phyloP scores from a whole-genome alignment of 768 basidiomycete species.

The Cystofilobasidium ferigula region DNA sequence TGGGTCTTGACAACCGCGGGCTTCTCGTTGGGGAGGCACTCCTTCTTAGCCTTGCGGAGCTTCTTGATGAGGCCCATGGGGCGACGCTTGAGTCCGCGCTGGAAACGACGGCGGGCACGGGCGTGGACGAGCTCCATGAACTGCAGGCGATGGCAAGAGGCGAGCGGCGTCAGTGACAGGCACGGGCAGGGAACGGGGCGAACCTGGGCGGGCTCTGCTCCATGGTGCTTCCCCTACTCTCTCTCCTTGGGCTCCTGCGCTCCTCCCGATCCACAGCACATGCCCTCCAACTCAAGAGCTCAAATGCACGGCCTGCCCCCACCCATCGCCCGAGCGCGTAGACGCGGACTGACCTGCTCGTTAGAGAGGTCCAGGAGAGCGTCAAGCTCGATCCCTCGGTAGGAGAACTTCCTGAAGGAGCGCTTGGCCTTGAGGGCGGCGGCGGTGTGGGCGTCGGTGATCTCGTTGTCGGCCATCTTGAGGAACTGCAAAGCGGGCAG shows the following conservation, averaged over 20 bases:
- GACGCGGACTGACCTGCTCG: slow-evolving; percentile 44
- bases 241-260: too few species aligned
- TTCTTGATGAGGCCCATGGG: slow-evolving; percentile 99
- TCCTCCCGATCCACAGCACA: too few species aligned
- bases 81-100: slow-evolving; percentile 94
- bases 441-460: slow-evolving; percentile 86
- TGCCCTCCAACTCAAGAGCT: too few species aligned
- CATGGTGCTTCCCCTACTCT: too few species aligned
- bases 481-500: background rate
- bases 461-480: slow-evolving; percentile 59
- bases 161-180: too few species aligned
- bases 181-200: too few species aligned
- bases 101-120: slow-evolving; percentile 96
- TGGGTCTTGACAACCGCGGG: slow-evolving; percentile 98
- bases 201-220: too few species aligned
- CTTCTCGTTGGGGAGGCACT: slow-evolving; percentile 98
- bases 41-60: slow-evolving; percentile 98
- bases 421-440: slow-evolving; percentile 98
- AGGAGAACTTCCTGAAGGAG: slow-evolving; percentile 97
- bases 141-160: slow-evolving; percentile 37
- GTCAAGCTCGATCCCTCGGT: slow-evolving; percentile 95
- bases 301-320: too few species aligned
- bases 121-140: slow-evolving; percentile 95
- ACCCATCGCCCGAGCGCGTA: too few species aligned
- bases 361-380: slow-evolving; percentile 93